phyloP scores from a whole-genome alignment of 2,329 filamentous ascomycete species.

The Colletotrichum paranaense region DNA sequence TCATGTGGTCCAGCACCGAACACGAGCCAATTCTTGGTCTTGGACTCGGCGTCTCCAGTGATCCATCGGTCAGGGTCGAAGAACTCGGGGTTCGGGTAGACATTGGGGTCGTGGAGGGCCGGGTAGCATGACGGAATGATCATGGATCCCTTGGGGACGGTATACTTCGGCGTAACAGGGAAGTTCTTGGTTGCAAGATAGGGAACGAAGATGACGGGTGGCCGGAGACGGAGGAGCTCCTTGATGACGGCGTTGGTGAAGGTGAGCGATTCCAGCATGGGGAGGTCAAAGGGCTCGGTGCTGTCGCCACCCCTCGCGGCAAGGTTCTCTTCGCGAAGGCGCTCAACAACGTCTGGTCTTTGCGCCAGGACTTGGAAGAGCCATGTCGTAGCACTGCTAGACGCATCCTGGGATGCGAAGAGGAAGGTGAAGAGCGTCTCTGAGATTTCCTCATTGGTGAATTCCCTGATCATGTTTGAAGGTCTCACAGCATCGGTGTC shows the following conservation, averaged over 20 bases:
- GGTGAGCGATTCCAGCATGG: slow-evolving; percentile 59
- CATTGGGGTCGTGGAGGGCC: slow-evolving; percentile 60
- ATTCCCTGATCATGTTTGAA: slow-evolving; percentile 59
- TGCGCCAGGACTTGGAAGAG: slow-evolving; percentile 64
- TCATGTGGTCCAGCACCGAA: slow-evolving; percentile 64
- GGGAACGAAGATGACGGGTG: slow-evolving; percentile 66
- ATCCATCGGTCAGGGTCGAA: slow-evolving; percentile 66
- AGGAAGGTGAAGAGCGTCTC: slow-evolving; percentile 65
- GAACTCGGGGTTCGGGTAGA: slow-evolving; percentile 56
- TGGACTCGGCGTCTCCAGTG: slow-evolving; percentile 58
- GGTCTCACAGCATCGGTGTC: slow-evolving; percentile 54
- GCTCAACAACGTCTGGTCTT: slow-evolving; percentile 58
- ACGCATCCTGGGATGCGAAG: slow-evolving; percentile 65
- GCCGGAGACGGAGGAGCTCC: slow-evolving; percentile 62
- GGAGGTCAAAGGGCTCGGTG: slow-evolving; percentile 52
- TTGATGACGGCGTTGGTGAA: slow-evolving; percentile 66
- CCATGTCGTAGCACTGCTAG: slow-evolving; percentile 64
- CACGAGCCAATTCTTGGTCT: slow-evolving; percentile 65
- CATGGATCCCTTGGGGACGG: slow-evolving; percentile 60
- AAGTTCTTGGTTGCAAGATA: slow-evolving; percentile 61
- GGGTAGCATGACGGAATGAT: slow-evolving; percentile 63
- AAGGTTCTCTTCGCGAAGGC: slow-evolving; percentile 60
- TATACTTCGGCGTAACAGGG: slow-evolving; percentile 59
- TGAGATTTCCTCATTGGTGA: slow-evolving; percentile 60
- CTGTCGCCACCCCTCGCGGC: slow-evolving; percentile 54